Base-by-base conservation (phyloP, 2,329 filamentous ascomycete genomes). In the Fusarium musae region DNA sequence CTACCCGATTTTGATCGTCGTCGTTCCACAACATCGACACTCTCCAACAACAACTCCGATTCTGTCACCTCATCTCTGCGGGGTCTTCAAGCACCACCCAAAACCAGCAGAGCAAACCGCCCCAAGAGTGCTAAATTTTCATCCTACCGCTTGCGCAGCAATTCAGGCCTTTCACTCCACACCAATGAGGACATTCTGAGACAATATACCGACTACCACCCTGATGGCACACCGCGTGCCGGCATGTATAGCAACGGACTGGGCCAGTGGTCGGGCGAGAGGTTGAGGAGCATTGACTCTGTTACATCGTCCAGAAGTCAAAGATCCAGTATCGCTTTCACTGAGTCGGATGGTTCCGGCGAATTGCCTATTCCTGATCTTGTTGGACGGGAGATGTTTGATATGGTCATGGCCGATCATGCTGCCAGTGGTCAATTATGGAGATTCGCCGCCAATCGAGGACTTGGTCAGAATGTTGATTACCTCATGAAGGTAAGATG, bases 381-480 rank as follows among this genome's bases (percentile, higher is more conserved):
- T 67, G 84, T 88, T 59, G 84, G 85, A 28, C 79, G 80, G 9
- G 86, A 88, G 32, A 83, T 87, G 30, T 86, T 90, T 62, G 83
- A 85, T 50, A 80, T 86, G 70, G 86, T 86, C 3, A 81, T 90
- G 53, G 82, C 84, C 69, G 85, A 88, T 68, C 84, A 85, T 1
- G 81, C 80, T 8, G 86, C 86, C 2, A 83, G 83, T 4, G 81
- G 84, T 63, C 83, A 85, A 37, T 78, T 90, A 26, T 81, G 84
- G 62, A 83, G 82, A 47, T 90, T 88, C 75, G 86, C 87, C n/a
- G 83, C 85, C 53, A 82, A 78, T 36, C 80, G 82, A 37, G 82
- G 85, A 39, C 84, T 83, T 62, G 84, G 83, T 3, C 84, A 88
- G 59, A 86, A 88, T 66, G 80, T 90, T 63, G 87, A 85, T 62